A percentile compares a stretch with the other conserved stretches of the same genome.
Conservation (phyloP, 257 asterid species). For the Solanum dulcamara region DNA sequence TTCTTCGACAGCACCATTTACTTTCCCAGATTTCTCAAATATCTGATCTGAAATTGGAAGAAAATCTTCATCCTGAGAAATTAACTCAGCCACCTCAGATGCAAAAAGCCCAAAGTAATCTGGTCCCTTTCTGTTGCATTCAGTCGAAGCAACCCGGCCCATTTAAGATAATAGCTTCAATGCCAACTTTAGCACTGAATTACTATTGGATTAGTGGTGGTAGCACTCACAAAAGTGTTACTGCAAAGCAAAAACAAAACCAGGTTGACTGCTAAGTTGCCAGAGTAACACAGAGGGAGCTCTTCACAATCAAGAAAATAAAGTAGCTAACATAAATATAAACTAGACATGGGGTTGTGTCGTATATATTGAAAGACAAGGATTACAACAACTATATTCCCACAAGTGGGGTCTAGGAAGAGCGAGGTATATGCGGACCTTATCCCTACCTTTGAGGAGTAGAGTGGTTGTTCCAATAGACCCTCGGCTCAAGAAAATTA, state of each 20-base stretch:
- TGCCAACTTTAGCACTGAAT: neutral
- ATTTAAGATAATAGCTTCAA: slow-evolving; percentile 1
- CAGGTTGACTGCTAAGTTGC: neutral
- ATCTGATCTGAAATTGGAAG: slow-evolving; percentile 19
- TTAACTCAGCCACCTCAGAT: slow-evolving; percentile 31
- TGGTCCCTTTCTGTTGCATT: slow-evolving; percentile 27
- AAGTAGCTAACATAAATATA: neutral
- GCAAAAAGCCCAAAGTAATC: slow-evolving; percentile 58
- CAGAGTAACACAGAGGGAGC: neutral
- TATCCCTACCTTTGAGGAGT: neutral
- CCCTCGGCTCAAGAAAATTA: neutral
- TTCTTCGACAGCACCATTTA: slow-evolving; percentile 7
- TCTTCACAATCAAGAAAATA: neutral
- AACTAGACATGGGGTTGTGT: neutral
- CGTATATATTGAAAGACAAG: neutral
- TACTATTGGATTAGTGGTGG: neutral
- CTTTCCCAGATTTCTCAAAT: slow-evolving; percentile 9
- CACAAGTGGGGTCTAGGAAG: neutral
- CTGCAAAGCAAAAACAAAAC: neutral
- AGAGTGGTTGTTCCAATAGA: neutral
- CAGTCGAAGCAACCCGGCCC: slow-evolving; percentile 12
- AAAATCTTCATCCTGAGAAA: slow-evolving; percentile 38
- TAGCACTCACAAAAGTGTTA: neutral
- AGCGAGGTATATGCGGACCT: neutral
- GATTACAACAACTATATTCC: neutral